Percentiles rank a stretch among this genome's conserved stretches.
These are phyloP conservation scores for Penicillium waksmanii DNA, from an alignment of 495 filamentous ascomycete species.

Conservation along the genomic window DNA sequence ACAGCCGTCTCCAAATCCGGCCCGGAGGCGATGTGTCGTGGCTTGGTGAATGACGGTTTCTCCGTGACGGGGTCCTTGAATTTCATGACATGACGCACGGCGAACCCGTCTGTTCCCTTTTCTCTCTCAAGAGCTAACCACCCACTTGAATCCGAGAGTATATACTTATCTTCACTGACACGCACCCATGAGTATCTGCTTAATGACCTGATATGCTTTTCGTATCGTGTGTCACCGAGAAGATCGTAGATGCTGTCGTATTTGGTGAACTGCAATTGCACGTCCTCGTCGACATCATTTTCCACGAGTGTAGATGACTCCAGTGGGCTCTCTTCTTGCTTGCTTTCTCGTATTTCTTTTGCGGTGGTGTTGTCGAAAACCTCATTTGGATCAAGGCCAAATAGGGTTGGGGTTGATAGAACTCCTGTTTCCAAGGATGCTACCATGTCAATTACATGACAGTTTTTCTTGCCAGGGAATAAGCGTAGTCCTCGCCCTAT, in stretches of 20 bases:
- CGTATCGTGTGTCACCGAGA: conserved; percentile 76
- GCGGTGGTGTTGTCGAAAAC: conserved; percentile 65
- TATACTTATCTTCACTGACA: conserved; percentile 63
- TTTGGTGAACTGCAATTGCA: conserved; percentile 67
- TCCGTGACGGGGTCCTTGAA: conserved; percentile 31
- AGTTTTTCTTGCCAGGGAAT: conserved; percentile 78
- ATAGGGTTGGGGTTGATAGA: conserved; percentile 86
- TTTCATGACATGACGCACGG: conserved; percentile 39
- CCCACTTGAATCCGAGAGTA: conserved; percentile 57
- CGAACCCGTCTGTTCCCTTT: conserved; percentile 28
- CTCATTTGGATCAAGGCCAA: conserved; percentile 88
- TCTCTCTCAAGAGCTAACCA: conserved; percentile 65
- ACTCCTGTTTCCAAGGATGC: conserved; percentile 79
- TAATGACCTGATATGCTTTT: conserved; percentile 75
- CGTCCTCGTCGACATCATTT: conserved; percentile 24
- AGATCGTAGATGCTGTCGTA: conserved; percentile 90
- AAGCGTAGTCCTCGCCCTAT: conserved; percentile 92
- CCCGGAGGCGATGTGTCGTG: conserved; percentile 64
- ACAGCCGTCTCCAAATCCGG: conserved; percentile 70
- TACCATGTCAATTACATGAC: conserved; percentile 97
- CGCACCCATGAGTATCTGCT: conserved; percentile 82
- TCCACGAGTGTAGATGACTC: conserved; percentile 3
- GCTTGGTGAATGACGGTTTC: conserved; percentile 55
- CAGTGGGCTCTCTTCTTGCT: neutral
- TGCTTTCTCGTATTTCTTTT: conserved; percentile 57